These are phyloP conservation scores for Calonectria hongkongensis DNA, from an alignment of 2,329 filamentous ascomycete genomes.

Conservation along the genomic window DNA sequence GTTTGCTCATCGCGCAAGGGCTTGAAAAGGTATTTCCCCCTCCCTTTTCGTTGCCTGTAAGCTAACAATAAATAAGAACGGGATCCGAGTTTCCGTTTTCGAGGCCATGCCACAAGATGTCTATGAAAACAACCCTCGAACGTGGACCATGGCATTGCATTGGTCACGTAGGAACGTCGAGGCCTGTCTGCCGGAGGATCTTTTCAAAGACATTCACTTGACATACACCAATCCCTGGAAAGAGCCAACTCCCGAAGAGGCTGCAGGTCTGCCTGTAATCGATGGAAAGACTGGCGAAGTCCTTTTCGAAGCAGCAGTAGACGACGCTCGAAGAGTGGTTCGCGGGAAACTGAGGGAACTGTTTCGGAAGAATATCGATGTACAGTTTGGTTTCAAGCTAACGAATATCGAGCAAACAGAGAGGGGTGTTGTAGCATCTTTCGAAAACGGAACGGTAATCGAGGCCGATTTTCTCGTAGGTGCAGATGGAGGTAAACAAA, in stretches of 20 bases:
- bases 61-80: not conserved
- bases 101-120: constrained; percentile 1
- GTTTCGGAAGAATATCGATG: not conserved
- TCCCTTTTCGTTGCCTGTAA: too few species aligned
- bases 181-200: constrained; percentile 4
- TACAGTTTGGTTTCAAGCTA: not conserved
- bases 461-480: constrained; percentile 5
- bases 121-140: constrained; percentile 15
- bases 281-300: constrained; percentile 8
- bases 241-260: constrained; percentile 11
- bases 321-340: constrained; percentile 8
- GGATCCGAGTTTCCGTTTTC: not conserved
- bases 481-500: not conserved
- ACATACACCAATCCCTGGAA: constrained; percentile 16
- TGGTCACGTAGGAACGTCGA: constrained; percentile 10
- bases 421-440: not conserved
- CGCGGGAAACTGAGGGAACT: constrained; percentile 12
- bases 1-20: constrained; percentile 1
- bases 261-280: not conserved
- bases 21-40: not conserved
- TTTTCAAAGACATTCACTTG: not conserved
- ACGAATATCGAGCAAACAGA: not conserved
- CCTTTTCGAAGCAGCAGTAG: not conserved
- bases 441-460: constrained; percentile 1
- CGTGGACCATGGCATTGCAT: constrained; percentile 13